These are phyloP conservation scores for Diplocarpon rosae DNA, from an alignment of 2,329 filamentous ascomycete species.

Conservation along the genomic window DNA sequence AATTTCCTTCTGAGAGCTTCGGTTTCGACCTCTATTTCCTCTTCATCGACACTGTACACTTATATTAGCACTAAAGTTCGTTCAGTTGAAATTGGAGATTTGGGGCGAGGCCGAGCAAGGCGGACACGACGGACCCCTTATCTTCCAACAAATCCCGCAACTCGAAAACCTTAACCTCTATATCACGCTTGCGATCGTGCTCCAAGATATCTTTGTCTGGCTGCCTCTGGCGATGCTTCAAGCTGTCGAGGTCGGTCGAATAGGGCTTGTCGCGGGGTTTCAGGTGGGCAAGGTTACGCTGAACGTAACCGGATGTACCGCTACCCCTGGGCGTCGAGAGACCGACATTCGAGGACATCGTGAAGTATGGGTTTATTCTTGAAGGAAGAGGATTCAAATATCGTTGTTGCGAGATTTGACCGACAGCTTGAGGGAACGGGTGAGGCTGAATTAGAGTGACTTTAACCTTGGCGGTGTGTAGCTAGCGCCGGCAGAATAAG, in stretches of 20 bases:
- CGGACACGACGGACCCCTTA: conserved; percentile 62
- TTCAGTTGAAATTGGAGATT: too few relatives aligned
- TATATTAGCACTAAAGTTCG: conserved; percentile 5
- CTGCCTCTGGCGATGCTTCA: conserved; percentile 67
- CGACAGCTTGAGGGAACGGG: too few relatives aligned
- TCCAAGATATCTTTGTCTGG: conserved; percentile 90
- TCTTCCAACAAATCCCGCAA: conserved; percentile 87
- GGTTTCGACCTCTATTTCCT: conserved; percentile 76
- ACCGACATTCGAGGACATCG: conserved; percentile 95
- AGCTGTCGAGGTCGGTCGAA: conserved; percentile 50
- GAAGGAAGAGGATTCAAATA: too few relatives aligned
- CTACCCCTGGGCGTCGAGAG: conserved; percentile 89
- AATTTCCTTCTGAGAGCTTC: conserved; percentile 55
- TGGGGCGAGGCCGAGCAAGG: too few relatives aligned
- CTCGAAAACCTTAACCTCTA: conserved; percentile 91
- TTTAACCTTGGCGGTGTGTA: conserved; percentile 9
- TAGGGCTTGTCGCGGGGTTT: conserved; percentile 75
- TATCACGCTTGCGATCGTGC: conserved; percentile 80
- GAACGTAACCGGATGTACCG: conserved; percentile 94
- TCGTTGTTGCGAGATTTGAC: too few relatives aligned
- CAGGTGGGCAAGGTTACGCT: conserved; percentile 86
- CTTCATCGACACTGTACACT: conserved; percentile 58
- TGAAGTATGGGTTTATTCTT: neutral
- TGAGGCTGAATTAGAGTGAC: neutral
- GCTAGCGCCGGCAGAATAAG: conserved; percentile 13